Evolutionary conservation across 2,329 filamentous ascomycete genomes (phyloP), one percentile per base, ranked within the genome.

Genomic region (Sordariomycetes sp.): DNA sequence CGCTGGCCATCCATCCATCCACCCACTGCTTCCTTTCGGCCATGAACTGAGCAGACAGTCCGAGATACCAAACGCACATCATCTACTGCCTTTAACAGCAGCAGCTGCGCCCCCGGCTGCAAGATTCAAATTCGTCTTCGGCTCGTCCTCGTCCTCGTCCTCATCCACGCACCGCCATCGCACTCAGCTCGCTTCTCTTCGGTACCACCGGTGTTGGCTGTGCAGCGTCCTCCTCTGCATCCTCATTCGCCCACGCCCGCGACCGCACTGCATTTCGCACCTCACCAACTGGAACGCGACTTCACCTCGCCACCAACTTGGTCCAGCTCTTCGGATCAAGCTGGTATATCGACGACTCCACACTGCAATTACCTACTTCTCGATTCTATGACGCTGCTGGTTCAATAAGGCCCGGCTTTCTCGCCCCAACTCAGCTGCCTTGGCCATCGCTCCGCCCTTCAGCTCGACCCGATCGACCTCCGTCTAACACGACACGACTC

Each of bases 361-460:
- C 30, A 32, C 11, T 32, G 30, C 31, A 8, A 21, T 23, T 24
- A n/a, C 21, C 11, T 15, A 16, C 21, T 14, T 32, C 6, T 26
- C 14, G 23, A 28, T 32, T 34, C 39, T 35, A 49, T 50, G 47
- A 50, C 47, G 44, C 42, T 32, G 33, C 43, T 40, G 44, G 38
- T 31, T 41, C 39, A 42, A 42, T 42, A 40, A 46, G 45, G 42
- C 39, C 42, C 41, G 46, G 16, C 21, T 39, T 42, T 36, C n/a
- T 43, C 39, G 34, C 39, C 37, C 30, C 37, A 31, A 37, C 40
- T 50, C 47, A 50, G 47, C 47, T 49, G 29, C 30, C 39, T 38
- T 44, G 38, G 43, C 42, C 38, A 40, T 30, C 14, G 14, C 42
- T 39, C 43, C 39, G 45, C 45, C 36, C 33, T 18, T 46, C 47